Evolutionary conservation across 139 green algal genomes (phyloP).

Genomic region (Edaphochlamys debaryana): DNA sequence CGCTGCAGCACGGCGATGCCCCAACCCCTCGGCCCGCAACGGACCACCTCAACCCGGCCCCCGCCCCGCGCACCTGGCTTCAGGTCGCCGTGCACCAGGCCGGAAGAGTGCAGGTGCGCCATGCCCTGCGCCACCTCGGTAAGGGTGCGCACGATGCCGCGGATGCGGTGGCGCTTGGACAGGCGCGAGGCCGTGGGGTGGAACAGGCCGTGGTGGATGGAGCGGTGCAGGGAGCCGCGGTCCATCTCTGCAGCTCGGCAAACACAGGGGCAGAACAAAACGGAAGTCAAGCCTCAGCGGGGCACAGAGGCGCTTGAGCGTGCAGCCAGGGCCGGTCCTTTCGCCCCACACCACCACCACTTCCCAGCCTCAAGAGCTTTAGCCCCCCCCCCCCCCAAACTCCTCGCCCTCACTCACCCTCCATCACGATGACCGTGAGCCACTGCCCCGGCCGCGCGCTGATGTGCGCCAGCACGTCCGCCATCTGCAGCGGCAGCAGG

Average conservation of each 20-base stretch:
- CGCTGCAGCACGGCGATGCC: no score
- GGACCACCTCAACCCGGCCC: no score
- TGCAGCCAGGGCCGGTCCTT: no score
- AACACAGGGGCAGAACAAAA: no score
- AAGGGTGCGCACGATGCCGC: constrained; percentile 27
- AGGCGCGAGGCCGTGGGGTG: neutral
- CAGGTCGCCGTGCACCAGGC: constrained; percentile 41
- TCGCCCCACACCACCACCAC: no score
- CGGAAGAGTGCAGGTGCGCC: constrained; percentile 35
- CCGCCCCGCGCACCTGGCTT: constrained; percentile 22
- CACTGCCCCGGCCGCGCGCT: constrained; percentile 28
- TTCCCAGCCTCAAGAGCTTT: no score
- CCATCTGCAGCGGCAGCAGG: neutral
- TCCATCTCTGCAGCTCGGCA: constrained; percentile 19
- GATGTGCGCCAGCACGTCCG: constrained; percentile 26
- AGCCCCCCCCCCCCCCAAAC: no score
- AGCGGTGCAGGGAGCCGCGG: constrained; percentile 19
- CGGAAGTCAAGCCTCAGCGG: no score
- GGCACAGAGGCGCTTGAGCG: no score
- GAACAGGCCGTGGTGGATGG: constrained; percentile 9
- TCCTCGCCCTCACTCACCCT: neutral
- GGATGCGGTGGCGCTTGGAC: constrained; percentile 21
- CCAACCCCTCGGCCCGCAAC: no score
- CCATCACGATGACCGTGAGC: constrained; percentile 27
- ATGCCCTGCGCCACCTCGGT: constrained; percentile 38